Evolutionary conservation across 768 basidiomycete species (phyloP), one percentile per base, ranked within the genome.

Genomic region (Leucogyrophana mollusca): DNA sequence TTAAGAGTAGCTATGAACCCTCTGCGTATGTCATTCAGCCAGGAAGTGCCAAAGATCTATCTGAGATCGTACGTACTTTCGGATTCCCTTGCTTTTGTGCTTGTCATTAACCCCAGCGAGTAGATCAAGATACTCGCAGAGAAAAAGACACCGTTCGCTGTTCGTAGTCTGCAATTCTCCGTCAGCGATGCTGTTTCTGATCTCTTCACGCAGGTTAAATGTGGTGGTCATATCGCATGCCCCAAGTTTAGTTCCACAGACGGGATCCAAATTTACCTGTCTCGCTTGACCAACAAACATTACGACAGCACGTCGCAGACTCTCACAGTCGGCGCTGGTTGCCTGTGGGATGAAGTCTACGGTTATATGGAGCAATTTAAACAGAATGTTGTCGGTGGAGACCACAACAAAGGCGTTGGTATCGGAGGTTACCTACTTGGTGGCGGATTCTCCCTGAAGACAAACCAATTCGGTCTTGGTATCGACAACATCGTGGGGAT

Each of bases 361-460:
- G 41, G 40, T 2, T 40, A 7, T 4, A 37, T 66, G 30, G 37
- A 27, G 3, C 37, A 43, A 34, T 8, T 43, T 25, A 34, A 43
- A 0, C 47, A 51, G 21, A 59, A 47, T 36, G 52, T 58, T 8
- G 60, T 61, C 11, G 67, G 56, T 37, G 60, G 63, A 30, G 49
- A 58, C 3, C 50, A 51, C 4, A 17, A 49, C 13, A 17, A 40
- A 1, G 64, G 56, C 1, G 60, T 70, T 6, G 70, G 70, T 2
- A 51, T 69, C 7, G 37, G 53, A 16, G 68, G 68, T 8, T 70
- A 55, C 52, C 40, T 65, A 27, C 46, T 70, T 4, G 68, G 68
- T 4, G 66, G 66, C 21, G 69, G 69, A 6, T 71, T 61, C 51
- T 65, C 67, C 0, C 45, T 58, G 49, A 61, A 62, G 44, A 65